Base-by-base conservation (phyloP, 179 eudicot genomes). In the Monotropa hypopitys region DNA sequence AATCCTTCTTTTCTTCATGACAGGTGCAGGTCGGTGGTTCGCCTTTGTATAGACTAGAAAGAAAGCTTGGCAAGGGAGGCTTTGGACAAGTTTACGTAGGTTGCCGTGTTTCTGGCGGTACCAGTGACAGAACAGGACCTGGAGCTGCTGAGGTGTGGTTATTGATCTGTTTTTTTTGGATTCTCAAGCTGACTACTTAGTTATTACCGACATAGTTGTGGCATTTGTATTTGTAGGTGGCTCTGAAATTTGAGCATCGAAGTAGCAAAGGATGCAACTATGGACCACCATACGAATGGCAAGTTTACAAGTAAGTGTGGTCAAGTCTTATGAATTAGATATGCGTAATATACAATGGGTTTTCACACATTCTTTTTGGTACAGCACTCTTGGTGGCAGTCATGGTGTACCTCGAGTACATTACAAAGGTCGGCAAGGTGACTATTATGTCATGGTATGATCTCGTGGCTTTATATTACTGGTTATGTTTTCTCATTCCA, bases 231-330 rank as follows among this genome's bases (percentile, higher is more conserved):
- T 47, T 47, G n/a, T 81, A 91, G 97, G 94, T 91, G 73, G 97
- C 97, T 47, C 77, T 91, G 32, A 91, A 91, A 78, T 90, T 91
- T 83, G 97, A 91, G 84, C 92, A 88, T 81, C 79, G 85, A 70
- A 88, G 77, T 75, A 87, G 97, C 83, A 91, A 87, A 79, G 97
- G 97, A 57, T 91, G 97, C 75, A 84, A 70, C 67, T 82, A 86
- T 82, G 92, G 94, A 33, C 92, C 97, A 23, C 94, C 97, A n/a
- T 72, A 80, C 57, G 97, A 91, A 81, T 91, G 97, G 97, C 87
- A 86, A 83, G 94, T 91, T 67, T 91, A 91, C 88, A 88, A 82
- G 97, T 91, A 84, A 80, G 97, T 70, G 33, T 28, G 47, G 15
- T 4, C 4, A 0, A 42, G 4, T 9, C 20, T 75, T n/a, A 26